Evolutionary conservation across 371 early-diverging fungal genomes (phyloP), one percentile per base, ranked within the genome.

Genomic region (Apophysomyces variabilis): DNA sequence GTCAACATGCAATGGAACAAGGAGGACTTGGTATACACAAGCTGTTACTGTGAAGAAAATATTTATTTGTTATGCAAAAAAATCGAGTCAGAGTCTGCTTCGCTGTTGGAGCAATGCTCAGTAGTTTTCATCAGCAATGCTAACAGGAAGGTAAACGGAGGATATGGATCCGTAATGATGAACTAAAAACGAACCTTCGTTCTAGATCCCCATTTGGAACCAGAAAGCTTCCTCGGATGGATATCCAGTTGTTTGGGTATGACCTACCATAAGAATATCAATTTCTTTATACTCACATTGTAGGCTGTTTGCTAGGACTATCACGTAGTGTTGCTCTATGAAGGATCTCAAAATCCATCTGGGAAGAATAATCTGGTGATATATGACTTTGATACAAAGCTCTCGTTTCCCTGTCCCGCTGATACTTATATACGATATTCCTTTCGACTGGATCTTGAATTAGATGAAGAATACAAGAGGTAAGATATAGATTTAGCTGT

Each of bases 31-130:
- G 38, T 45, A 3, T 82, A 82, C 63, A 82, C 82, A 3, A 32
- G 63, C 8, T 68, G 69, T 38, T 82, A 82, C 58, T 82, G 82
- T 61, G 82, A 82, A 66, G 82, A 82, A 46, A 82, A 82, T 26
- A 70, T 82, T 14, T 79, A 82, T 38, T 65, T 71, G 65, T 46
- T 82, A 8, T 82, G 82, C 43, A 61, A 63, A 58, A 44, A 58
- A 3, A 63, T 82, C 13, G 39, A 59, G n/a, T 63, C 66, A 14
- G 68, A 61, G 5, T 38, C 60, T 32, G 58, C 60, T 11, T 61
- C 66, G 4, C 18, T 58, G 14, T 32, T 82, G 11, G 65, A 73
- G 3, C 35, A 61, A 8, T 69, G 54, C 36, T 69, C 65, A 8
- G 79, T 79, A 13, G 57, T 82, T 8, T 82, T 78, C 38, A 74